These are phyloP conservation scores for Acanthamoeba quina DNA, from an alignment of 208 protist genomes.

Conservation along the genomic window DNA sequence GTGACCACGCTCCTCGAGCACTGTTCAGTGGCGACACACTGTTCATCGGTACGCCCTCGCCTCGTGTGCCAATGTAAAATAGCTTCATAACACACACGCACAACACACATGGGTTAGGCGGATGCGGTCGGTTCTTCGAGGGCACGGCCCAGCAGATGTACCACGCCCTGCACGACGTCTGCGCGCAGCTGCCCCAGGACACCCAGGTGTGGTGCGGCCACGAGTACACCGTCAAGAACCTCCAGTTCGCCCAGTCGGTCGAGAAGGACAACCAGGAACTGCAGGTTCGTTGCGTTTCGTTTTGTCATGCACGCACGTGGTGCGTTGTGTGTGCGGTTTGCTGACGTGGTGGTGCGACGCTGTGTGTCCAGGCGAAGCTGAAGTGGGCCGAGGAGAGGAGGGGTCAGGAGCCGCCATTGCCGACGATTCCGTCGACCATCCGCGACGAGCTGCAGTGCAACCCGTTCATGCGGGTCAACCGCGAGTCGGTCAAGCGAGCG, in stretches of 20 bases:
- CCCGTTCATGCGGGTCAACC: slow-evolving; percentile 80
- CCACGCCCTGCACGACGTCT: slow-evolving; percentile 66
- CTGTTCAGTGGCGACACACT: slow-evolving; percentile 96
- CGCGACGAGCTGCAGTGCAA: slow-evolving; percentile 77
- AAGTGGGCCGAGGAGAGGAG: slow-evolving; percentile 20
- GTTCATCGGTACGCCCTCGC: slow-evolving; percentile 88
- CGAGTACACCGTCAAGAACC: slow-evolving; percentile 84
- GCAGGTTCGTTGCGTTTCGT: not conserved
- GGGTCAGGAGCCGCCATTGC: not conserved
- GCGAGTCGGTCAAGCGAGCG: not conserved
- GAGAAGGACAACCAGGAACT: slow-evolving; percentile 80
- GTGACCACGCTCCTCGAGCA: slow-evolving; percentile 76
- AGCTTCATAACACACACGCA: too few relatives aligned
- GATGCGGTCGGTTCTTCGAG: slow-evolving; percentile 96
- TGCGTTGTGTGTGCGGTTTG: not conserved
- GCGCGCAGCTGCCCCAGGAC: slow-evolving; percentile 64
- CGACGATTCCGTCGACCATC: slow-evolving; percentile 82
- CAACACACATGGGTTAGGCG: slow-evolving; percentile 65
- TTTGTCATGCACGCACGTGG: too few relatives aligned
- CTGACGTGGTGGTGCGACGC: not conserved
- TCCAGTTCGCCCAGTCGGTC: slow-evolving; percentile 78
- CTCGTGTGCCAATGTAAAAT: too few relatives aligned
- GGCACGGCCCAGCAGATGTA: slow-evolving; percentile 86
- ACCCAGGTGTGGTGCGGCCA: slow-evolving; percentile 81
- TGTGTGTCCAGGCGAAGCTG: slow-evolving; percentile 29